Evolutionary conservation across 108 stramenopile genomes (phyloP).

Genomic region (Nitzschia inconspicua): DNA sequence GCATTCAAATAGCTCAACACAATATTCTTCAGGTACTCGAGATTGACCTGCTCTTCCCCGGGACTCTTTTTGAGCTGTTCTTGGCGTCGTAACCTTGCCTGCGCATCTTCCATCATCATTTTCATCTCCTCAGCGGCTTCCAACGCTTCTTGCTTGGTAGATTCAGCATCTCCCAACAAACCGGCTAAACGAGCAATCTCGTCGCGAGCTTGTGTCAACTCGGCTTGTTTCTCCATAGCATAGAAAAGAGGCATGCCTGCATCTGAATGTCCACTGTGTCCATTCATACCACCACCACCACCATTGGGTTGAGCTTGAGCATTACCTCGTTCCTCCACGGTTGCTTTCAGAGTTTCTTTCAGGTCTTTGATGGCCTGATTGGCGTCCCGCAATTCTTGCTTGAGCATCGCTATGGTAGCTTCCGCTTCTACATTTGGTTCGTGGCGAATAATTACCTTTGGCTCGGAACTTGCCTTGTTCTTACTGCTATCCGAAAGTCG

Average conservation of each 20-base stretch:
- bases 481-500: conserved; percentile 6
- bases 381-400: conserved; percentile 73
- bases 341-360: conserved; percentile 69
- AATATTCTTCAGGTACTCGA: conserved; percentile 89
- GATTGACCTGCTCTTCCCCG: conserved; percentile 49
- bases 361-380: conserved; percentile 76
- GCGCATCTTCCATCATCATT: conserved; percentile 64
- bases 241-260: conserved; percentile 76
- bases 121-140: conserved; percentile 73
- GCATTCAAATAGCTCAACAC: conserved; percentile 81
- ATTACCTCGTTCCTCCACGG: conserved; percentile 33
- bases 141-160: conserved; percentile 66
- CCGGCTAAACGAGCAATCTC: conserved; percentile 81
- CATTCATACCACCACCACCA: conserved; percentile 5
- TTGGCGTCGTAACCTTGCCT: conserved; percentile 53
- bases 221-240: conserved; percentile 89
- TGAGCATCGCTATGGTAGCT: conserved; percentile 75
- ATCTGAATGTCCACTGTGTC: no score
- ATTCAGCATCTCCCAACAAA: conserved; percentile 72
- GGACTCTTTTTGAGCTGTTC: conserved; percentile 44
- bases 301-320: conserved; percentile 2
- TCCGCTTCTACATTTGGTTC: conserved; percentile 45
- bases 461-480: not conserved
- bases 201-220: conserved; percentile 76
- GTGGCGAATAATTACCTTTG: not conserved